These are phyloP conservation scores for Suillus subluteus DNA, from an alignment of 768 basidiomycete species.

Conservation along the genomic window DNA sequence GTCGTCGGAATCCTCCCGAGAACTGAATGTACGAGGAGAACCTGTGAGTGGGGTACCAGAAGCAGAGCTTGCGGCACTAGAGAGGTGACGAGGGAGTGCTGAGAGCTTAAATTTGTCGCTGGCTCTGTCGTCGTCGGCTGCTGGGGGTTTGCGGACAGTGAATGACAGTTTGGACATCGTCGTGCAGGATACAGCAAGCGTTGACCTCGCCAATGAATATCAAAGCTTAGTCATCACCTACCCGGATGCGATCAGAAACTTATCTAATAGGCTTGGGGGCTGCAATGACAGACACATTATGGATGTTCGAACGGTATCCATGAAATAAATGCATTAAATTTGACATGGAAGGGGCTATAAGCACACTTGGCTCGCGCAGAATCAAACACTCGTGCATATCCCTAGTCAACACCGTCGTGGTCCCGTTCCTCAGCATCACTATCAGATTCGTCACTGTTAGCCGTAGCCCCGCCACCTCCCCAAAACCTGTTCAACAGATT, in stretches of 20 bases:
- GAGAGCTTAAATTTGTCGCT: conserved; percentile 62
- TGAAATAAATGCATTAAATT: neutral
- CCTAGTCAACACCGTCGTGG: conserved; percentile 9
- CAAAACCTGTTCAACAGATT: conserved; percentile 65
- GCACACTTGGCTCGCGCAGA: neutral
- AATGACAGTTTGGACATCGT: conserved; percentile 68
- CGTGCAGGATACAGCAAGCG: neutral
- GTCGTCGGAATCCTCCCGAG: conserved; percentile 32
- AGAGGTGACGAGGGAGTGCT: conserved; percentile 61
- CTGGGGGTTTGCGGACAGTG: conserved; percentile 76
- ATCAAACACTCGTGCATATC: too few relatives aligned
- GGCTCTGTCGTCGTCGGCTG: conserved; percentile 67
- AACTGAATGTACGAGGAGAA: conserved; percentile 44
- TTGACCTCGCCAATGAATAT: neutral
- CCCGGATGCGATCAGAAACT: neutral
- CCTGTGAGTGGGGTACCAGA: conserved; percentile 61
- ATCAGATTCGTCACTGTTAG: conserved; percentile 20
- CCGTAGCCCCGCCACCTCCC: conserved; percentile 41
- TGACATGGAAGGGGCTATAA: neutral
- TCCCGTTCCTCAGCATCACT: conserved; percentile 9
- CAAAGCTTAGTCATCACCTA: conserved; percentile 4
- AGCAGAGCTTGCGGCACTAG: conserved; percentile 41
- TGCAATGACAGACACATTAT: neutral
- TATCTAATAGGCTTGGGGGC: neutral
- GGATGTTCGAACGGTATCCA: neutral